These are phyloP conservation scores for Lactuca saligna DNA, from an alignment of 129 eudicot genomes.

Conservation along the genomic window DNA sequence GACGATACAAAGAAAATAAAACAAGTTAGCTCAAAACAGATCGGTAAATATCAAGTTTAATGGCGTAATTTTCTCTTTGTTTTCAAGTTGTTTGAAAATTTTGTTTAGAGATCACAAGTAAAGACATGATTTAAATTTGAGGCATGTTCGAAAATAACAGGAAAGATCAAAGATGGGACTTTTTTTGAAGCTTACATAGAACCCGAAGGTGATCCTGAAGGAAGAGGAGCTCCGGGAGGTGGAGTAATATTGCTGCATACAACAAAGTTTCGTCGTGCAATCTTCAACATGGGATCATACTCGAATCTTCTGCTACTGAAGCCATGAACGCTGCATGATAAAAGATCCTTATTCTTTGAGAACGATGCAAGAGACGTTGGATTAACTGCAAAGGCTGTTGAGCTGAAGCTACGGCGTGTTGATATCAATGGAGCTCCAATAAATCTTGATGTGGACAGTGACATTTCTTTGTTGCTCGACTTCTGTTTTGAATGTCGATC, in stretches of 20 bases:
- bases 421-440: constrained; percentile 3
- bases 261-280: constrained; percentile 6
- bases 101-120: neutral
- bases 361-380: constrained; percentile 10
- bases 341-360: constrained; percentile 13
- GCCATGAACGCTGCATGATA: neutral
- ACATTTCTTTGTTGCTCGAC: constrained; percentile 13
- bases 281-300: constrained; percentile 18
- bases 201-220: constrained; percentile 42
- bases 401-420: neutral
- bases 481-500: neutral
- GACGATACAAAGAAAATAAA: neutral
- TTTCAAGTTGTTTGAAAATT: neutral
- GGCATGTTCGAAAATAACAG: neutral
- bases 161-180: neutral
- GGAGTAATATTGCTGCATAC: constrained; percentile 32
- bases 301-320: constrained; percentile 9
- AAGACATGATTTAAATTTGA: too few relatives aligned
- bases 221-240: constrained; percentile 32
- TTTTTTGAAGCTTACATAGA: constrained; percentile 33
- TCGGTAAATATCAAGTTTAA: neutral
- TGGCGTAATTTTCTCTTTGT: neutral
- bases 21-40: neutral
- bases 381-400: neutral
- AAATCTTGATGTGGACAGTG: constrained; percentile 22